Conservation (phyloP, 768 basidiomycete species). For the Cystobasidium tubakii region DNA sequence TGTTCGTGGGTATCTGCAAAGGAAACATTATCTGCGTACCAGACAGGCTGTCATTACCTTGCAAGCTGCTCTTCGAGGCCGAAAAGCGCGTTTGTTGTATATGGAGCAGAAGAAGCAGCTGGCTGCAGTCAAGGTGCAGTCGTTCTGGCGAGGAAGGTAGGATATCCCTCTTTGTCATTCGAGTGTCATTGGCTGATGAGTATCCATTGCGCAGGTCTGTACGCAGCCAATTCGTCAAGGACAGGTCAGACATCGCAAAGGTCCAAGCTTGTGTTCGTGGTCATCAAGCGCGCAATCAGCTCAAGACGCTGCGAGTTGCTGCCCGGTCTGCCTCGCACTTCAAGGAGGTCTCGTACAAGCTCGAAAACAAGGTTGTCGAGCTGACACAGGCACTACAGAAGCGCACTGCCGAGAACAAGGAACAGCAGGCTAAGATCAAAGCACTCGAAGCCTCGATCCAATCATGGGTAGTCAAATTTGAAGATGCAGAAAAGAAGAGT, state of each 20-base stretch:
- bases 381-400: conserved; percentile 88
- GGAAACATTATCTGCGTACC: conserved; percentile 63
- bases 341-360: conserved; percentile 93
- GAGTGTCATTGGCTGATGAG: conserved; percentile 7
- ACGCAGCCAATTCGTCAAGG: conserved; percentile 59
- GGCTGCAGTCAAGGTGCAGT: conserved; percentile 71
- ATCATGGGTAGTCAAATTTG: conserved; percentile 77
- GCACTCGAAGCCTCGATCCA: conserved; percentile 79
- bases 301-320: conserved; percentile 75
- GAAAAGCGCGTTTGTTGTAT: conserved; percentile 62
- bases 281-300: conserved; percentile 74
- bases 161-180: not conserved
- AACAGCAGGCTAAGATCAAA: conserved; percentile 65
- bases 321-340: conserved; percentile 96
- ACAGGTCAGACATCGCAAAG: conserved; percentile 69
- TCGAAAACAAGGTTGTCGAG: conserved; percentile 99
- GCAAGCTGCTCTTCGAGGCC: conserved; percentile 74
- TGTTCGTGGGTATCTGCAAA: conserved; percentile 66
- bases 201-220: conserved; percentile 50
- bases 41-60: conserved; percentile 62
- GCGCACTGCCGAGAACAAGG: conserved; percentile 84
- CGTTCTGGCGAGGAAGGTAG: conserved; percentile 73
- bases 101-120: conserved; percentile 56
- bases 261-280: conserved; percentile 89
- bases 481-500: conserved; percentile 70